Percentiles rank a stretch among this genome's conserved stretches.
Conservation (phyloP, 148 eudicot genomes). For the Rhododendron mucronatum region DNA sequence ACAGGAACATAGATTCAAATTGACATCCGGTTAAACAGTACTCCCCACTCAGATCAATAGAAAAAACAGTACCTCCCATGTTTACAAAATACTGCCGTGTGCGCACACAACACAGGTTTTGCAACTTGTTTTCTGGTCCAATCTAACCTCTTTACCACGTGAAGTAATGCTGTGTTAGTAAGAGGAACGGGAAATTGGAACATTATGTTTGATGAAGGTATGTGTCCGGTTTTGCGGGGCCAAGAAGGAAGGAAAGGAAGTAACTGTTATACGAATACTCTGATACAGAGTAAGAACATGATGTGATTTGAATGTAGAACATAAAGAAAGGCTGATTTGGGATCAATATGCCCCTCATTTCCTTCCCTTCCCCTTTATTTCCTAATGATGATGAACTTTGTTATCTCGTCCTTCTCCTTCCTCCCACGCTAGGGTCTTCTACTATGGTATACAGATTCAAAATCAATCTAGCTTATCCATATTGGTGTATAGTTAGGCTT, state of each 20-base stretch:
- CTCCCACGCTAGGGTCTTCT: neutral
- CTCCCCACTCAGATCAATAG: neutral
- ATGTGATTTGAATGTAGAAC: neutral
- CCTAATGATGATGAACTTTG: neutral
- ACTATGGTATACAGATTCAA: neutral
- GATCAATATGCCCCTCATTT: neutral
- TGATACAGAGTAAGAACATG: neutral
- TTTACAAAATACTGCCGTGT: neutral
- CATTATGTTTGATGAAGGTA: neutral
- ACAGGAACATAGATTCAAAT: neutral
- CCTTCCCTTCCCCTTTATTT: neutral
- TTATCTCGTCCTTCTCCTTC: neutral
- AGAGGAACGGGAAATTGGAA: neutral
- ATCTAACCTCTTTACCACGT: neutral
- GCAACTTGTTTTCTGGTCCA: neutral
- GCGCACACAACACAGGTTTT: neutral
- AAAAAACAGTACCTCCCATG: neutral
- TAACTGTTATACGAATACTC: neutral
- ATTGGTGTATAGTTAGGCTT: neutral
- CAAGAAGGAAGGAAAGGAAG: neutral
- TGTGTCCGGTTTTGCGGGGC: neutral
- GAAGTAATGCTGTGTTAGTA: neutral
- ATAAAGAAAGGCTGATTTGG: neutral
- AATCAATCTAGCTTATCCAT: neutral
- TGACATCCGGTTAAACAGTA: neutral